phyloP scores from a whole-genome alignment of 169 alveolate genomes.

The Plasmodium knowlesi region DNA sequence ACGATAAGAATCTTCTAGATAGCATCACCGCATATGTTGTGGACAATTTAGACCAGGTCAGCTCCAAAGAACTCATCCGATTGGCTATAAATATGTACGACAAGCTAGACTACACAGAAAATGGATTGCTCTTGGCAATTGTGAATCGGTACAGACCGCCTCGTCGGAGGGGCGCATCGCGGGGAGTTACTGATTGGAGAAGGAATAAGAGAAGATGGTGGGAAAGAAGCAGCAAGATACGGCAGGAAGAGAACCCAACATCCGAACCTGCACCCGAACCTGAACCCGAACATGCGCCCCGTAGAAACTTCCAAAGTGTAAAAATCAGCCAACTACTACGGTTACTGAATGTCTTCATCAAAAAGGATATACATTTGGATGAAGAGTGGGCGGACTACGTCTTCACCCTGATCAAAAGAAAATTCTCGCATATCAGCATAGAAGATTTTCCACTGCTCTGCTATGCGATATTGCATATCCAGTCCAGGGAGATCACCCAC shows the following conservation, averaged over 20 bases:
- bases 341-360: constrained; percentile 7
- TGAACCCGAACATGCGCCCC: background rate
- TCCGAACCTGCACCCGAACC: too few species aligned
- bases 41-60: constrained; percentile 11
- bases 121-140: background rate
- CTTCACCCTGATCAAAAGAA: constrained; percentile 7
- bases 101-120: background rate
- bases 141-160: constrained; percentile 22
- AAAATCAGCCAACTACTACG: constrained; percentile 17
- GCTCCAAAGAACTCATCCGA: constrained; percentile 4
- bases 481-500: background rate
- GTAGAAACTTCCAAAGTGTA: constrained; percentile 12
- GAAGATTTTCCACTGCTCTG: background rate
- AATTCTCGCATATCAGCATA: constrained; percentile 9
- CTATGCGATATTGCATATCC: constrained; percentile 7
- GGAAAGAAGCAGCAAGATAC: background rate
- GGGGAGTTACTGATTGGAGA: background rate
- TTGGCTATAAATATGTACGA: constrained; percentile 1
- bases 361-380: constrained; percentile 36
- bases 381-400: constrained; percentile 39
- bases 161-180: background rate
- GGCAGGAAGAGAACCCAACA: background rate
- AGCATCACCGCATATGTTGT: background rate
- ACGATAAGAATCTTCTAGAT: constrained; percentile 12
- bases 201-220: background rate